Evolutionary conservation across 805 yeast species (phyloP).

Genomic region (Pichia paraexigua): DNA sequence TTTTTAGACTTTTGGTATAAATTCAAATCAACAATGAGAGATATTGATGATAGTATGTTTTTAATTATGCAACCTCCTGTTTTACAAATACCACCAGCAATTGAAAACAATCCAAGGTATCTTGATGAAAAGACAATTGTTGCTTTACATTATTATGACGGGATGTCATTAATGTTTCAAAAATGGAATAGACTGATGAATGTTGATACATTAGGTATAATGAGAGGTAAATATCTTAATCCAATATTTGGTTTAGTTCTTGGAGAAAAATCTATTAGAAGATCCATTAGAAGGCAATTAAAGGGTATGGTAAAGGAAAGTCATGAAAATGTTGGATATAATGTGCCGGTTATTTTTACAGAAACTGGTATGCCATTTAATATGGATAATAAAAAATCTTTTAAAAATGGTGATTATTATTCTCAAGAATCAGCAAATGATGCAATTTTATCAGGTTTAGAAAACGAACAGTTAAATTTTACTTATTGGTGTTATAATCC

Average conservation of each 20-base stretch:
- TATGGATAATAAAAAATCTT: constrained; percentile 78
- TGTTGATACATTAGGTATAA: constrained; percentile 82
- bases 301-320: constrained; percentile 61
- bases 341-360: constrained; percentile 70
- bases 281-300: constrained; percentile 62
- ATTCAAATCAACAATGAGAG: constrained; percentile 43
- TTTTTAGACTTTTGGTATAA: constrained; percentile 55
- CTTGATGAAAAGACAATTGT: constrained; percentile 60
- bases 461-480: constrained; percentile 60
- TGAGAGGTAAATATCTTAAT: constrained; percentile 65
- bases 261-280: constrained; percentile 75
- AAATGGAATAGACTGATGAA: constrained; percentile 78
- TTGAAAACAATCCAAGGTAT: constrained; percentile 40
- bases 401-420: constrained; percentile 52
- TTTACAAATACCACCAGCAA: constrained; percentile 63
- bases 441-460: constrained; percentile 72
- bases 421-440: constrained; percentile 80
- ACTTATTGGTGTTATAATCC: constrained; percentile 84
- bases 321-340: constrained; percentile 45
- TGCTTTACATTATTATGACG: constrained; percentile 92
- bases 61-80: constrained; percentile 78
- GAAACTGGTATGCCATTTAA: constrained; percentile 99
- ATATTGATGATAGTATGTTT: constrained; percentile 37
- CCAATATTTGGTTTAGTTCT: constrained; percentile 71
- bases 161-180: constrained; percentile 86